These are phyloP conservation scores for Brassica incana DNA, from an alignment of 345 rosid genomes.

Conservation along the genomic window DNA sequence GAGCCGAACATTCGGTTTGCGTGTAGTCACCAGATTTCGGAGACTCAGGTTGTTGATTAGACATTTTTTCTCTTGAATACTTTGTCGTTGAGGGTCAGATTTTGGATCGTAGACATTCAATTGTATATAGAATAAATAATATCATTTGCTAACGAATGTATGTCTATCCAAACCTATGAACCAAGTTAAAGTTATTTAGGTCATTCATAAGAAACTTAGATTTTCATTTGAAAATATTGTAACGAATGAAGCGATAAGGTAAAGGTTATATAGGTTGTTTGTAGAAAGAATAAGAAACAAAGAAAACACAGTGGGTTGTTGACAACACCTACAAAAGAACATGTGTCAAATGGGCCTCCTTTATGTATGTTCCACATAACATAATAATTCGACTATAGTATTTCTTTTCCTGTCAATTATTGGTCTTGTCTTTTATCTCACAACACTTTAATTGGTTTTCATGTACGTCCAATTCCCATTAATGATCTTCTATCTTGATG, in stretches of 20 bases:
- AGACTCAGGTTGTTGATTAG: not conserved
- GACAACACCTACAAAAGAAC: not conserved
- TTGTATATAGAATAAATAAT: not conserved
- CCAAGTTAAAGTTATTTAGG: not conserved
- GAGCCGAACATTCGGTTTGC: not conserved
- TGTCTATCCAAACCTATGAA: not conserved
- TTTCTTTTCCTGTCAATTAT: constrained; percentile 32
- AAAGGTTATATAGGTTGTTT: not conserved
- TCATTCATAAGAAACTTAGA: not conserved
- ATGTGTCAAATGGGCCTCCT: constrained; percentile 22
- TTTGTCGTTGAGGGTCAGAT: not conserved
- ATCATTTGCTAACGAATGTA: not conserved
- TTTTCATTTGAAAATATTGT: not conserved
- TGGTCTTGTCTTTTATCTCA: constrained; percentile 36
- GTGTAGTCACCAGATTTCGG: not conserved
- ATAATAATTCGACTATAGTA: not conserved
- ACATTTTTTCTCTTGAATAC: constrained; percentile 10
- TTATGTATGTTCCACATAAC: constrained; percentile 26
- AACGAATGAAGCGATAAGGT: not conserved
- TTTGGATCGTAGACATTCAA: not conserved
- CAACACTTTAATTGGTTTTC: constrained; percentile 28
- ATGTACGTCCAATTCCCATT: constrained; percentile 30
- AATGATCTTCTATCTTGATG: constrained; percentile 10
- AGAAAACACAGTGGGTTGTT: not conserved
- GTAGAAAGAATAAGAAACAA: not conserved